A percentile compares a stretch with the other conserved stretches of the same genome.
phyloP scores from a whole-genome alignment of 2,329 filamentous ascomycete genomes.

The Ceratocystis harringtonii region DNA sequence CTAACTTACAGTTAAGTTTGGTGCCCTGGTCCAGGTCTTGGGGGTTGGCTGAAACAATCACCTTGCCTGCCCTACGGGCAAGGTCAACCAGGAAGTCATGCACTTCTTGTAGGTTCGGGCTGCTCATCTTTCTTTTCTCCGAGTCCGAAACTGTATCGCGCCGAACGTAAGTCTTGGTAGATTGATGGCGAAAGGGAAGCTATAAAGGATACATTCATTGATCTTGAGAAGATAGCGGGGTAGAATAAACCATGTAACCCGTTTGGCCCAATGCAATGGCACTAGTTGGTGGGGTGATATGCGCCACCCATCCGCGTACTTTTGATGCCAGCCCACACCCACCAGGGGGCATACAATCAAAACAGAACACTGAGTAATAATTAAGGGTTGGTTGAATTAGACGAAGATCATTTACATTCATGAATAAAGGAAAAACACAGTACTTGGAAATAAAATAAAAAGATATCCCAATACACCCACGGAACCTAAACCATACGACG shows the following conservation, averaged over 20 bases:
- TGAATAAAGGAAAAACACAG: background rate
- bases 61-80: conserved; percentile 47
- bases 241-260: background rate
- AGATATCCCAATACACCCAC: background rate
- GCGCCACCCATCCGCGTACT: too few relatives aligned
- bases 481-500: background rate
- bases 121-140: conserved; percentile 30
- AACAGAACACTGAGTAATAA: background rate
- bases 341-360: background rate
- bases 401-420: conserved; percentile 4
- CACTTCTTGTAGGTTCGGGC: conserved; percentile 44
- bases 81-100: conserved; percentile 45
- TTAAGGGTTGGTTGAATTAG: background rate
- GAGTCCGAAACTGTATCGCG: background rate
- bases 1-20: conserved; percentile 46
- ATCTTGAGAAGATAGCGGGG: background rate
- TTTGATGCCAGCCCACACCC: background rate
- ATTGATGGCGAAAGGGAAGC: too few relatives aligned
- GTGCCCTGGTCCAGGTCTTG: conserved; percentile 41
- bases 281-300: too few relatives aligned
- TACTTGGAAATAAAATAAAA: background rate
- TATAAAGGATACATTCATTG: background rate
- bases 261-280: too few relatives aligned
- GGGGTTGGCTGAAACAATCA: conserved; percentile 48
- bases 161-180: too few relatives aligned